These are phyloP conservation scores for Epichloe coenophiala DNA, from an alignment of 2,329 filamentous ascomycete species.

Conservation along the genomic window DNA sequence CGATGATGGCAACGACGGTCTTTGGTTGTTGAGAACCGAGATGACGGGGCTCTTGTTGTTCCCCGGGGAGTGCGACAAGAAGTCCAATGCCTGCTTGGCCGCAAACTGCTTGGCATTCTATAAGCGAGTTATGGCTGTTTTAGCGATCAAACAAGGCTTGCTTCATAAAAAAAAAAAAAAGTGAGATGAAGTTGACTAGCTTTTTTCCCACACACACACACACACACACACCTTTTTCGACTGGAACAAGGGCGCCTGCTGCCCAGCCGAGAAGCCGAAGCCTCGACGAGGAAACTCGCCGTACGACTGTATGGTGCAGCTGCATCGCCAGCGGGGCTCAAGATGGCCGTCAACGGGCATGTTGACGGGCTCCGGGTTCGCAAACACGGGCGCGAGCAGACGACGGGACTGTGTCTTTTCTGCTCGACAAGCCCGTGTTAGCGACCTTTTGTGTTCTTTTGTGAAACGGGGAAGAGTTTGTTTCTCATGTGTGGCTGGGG, in stretches of 20 bases:
- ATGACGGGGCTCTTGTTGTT: neutral
- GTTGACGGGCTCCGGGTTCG: conserved; percentile 7
- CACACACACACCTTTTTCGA: conserved; percentile 29
- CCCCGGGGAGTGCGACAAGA: conserved; percentile 16
- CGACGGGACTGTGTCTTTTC: conserved; percentile 8
- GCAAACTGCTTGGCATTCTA: conserved; percentile 39
- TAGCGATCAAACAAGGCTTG: neutral
- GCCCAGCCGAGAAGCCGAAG: conserved; percentile 19
- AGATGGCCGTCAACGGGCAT: conserved; percentile 12
- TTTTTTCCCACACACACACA: no score
- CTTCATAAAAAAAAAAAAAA: no score
- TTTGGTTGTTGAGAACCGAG: neutral
- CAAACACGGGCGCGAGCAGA: conserved; percentile 5
- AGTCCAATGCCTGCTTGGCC: conserved; percentile 32
- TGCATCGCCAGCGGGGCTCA: conserved; percentile 13
- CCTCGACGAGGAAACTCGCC: conserved; percentile 17
- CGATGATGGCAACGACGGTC: neutral
- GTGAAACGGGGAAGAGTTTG: no score
- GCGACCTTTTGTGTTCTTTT: neutral
- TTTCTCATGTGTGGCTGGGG: neutral
- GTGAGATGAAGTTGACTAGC: no score
- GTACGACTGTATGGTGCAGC: conserved; percentile 12
- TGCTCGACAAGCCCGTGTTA: conserved; percentile 1
- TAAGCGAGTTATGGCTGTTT: no score
- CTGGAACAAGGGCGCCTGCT: conserved; percentile 23